Conservation (phyloP, 371 early-diverging fungal genomes). For the Synchytrium microbalum region DNA sequence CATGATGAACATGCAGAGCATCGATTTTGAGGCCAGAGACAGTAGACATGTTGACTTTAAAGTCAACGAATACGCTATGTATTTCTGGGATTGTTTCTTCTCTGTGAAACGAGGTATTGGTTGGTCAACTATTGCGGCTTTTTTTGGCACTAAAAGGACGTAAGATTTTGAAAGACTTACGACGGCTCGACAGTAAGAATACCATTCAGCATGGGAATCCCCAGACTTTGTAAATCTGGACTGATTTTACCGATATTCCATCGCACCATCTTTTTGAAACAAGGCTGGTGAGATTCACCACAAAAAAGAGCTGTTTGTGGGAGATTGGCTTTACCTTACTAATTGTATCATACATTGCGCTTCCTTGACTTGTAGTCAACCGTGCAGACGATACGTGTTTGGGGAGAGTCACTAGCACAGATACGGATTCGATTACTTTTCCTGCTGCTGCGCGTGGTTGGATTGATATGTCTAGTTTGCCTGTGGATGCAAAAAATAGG, state of each 20-base stretch:
- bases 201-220: constrained; percentile 56
- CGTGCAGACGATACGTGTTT: constrained; percentile 49
- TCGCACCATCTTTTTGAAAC: constrained; percentile 40
- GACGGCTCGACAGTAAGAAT: constrained; percentile 9
- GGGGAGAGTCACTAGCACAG: constrained; percentile 55
- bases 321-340: background rate
- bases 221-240: constrained; percentile 26
- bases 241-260: constrained; percentile 62
- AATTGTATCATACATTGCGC: background rate
- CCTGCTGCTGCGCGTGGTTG: constrained; percentile 57
- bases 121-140: background rate
- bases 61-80: constrained; percentile 56
- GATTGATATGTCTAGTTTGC: constrained; percentile 60
- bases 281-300: no score
- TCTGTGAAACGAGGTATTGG: background rate
- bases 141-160: no score
- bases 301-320: no score
- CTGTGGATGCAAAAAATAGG: constrained; percentile 17
- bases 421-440: constrained; percentile 58
- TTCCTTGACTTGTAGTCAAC: constrained; percentile 17
- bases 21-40: constrained; percentile 71
- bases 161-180: constrained; percentile 2
- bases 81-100: constrained; percentile 42
- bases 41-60: constrained; percentile 64
- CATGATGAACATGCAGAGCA: constrained; percentile 62